A percentile compares a stretch with the other conserved stretches of the same genome.
Evolutionary conservation across 495 filamentous ascomycete genomes (phyloP).

Genomic region (Neurospora sp.): DNA sequence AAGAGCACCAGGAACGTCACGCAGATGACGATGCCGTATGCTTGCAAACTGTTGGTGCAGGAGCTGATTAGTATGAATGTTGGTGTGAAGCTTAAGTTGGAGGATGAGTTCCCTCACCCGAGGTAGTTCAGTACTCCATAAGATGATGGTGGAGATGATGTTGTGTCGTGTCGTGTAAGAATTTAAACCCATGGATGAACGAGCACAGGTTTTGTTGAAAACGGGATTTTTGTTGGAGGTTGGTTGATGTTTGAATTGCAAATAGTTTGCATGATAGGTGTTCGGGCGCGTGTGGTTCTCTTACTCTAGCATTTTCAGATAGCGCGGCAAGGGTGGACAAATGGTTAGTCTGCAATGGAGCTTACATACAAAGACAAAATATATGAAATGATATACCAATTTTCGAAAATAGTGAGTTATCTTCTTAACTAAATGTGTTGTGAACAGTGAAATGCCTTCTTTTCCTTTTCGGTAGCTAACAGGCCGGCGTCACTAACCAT

Average conservation of each 20-base stretch:
- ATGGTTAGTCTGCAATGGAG: neutral
- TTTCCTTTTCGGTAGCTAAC: neutral
- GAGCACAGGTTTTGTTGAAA: neutral
- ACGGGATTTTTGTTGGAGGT: neutral
- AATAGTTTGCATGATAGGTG: neutral
- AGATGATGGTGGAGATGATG: neutral
- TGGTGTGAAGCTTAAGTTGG: constrained; percentile 69
- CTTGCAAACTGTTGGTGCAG: constrained; percentile 92
- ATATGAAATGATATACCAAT: neutral
- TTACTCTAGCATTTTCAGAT: neutral
- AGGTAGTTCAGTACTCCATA: constrained; percentile 9
- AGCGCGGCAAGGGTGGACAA: neutral
- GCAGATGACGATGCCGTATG: constrained; percentile 96
- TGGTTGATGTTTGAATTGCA: neutral
- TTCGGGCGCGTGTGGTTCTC: neutral
- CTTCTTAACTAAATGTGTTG: neutral
- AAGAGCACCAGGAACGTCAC: constrained; percentile 68
- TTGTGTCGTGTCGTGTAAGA: neutral
- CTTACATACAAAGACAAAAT: neutral
- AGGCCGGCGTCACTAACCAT: neutral
- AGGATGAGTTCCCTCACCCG: constrained; percentile 76
- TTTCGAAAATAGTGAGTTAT: no score
- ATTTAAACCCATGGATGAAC: neutral
- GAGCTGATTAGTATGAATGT: constrained; percentile 98
- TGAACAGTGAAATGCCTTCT: no score